These are phyloP conservation scores for Trametes gibbosa DNA, from an alignment of 768 basidiomycete genomes.

Conservation along the genomic window DNA sequence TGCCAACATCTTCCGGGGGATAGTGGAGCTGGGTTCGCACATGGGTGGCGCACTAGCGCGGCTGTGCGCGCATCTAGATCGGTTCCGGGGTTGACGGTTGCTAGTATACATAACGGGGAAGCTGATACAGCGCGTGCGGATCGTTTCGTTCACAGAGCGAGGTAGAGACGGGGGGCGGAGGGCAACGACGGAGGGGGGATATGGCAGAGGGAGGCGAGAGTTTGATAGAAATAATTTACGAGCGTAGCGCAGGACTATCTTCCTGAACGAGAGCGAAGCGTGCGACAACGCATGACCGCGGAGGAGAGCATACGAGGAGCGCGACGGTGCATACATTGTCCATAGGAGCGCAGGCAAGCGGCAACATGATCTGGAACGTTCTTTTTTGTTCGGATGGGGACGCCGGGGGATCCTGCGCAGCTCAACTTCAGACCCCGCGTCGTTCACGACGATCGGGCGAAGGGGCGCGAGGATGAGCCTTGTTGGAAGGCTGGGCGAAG, in stretches of 20 bases:
- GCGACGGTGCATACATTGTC: not conserved
- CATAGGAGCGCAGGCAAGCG: not conserved
- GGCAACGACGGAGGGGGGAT: not conserved
- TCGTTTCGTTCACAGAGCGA: not conserved
- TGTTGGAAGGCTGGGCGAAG: conserved; percentile 18
- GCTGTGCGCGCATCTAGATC: not conserved
- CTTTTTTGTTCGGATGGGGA: not conserved
- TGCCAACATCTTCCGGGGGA: too few species aligned
- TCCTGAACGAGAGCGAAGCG: not conserved
- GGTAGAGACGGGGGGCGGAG: not conserved
- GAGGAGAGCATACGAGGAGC: not conserved
- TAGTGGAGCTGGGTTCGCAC: too few species aligned
- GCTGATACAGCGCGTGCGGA: not conserved
- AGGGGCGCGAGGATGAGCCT: not conserved
- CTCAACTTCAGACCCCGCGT: not conserved
- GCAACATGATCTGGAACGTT: too few species aligned
- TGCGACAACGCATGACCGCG: not conserved
- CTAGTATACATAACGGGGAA: not conserved
- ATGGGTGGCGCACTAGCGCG: not conserved
- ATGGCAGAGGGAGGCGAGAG: not conserved
- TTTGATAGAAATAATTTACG: not conserved
- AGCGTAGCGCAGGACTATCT: not conserved
- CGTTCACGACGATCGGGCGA: not conserved
- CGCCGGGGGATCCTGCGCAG: not conserved
- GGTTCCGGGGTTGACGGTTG: not conserved